A percentile compares a stretch with the other conserved stretches of the same genome.
Conservation (phyloP, 2,329 filamentous ascomycete species). For the Didymella segeticola region DNA sequence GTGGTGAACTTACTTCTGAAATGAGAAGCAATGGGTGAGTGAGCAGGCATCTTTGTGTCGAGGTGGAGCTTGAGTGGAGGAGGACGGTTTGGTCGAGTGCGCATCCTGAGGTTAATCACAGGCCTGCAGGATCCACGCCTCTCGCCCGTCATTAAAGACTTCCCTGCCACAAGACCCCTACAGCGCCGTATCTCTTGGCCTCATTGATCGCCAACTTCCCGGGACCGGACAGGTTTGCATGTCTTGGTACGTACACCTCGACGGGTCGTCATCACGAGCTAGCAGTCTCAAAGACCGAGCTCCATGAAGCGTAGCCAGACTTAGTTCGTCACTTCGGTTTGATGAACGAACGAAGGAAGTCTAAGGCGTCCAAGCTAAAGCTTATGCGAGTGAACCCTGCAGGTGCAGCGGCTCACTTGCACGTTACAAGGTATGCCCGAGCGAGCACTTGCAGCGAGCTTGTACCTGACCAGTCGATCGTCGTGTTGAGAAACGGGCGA, state of each 20-base stretch:
- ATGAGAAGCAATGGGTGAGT: constrained; percentile 44
- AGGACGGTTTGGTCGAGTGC: constrained; percentile 38
- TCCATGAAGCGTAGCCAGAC: constrained; percentile 15
- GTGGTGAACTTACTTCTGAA: constrained; percentile 43
- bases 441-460: constrained; percentile 17
- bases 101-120: constrained; percentile 46
- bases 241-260: constrained; percentile 10
- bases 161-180: constrained; percentile 19
- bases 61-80: constrained; percentile 45
- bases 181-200: constrained; percentile 3
- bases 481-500: constrained; percentile 6
- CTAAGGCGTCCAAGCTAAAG: constrained; percentile 29
- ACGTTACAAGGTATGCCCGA: constrained; percentile 20
- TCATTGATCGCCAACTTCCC: constrained; percentile 1
- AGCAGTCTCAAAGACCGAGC: constrained; percentile 14
- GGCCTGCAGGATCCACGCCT: constrained; percentile 21
- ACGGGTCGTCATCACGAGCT: background rate
- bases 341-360: constrained; percentile 22
- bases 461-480: constrained; percentile 13
- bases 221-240: constrained; percentile 8
- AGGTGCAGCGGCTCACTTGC: constrained; percentile 20
- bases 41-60: constrained; percentile 39
- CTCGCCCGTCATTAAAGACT: constrained; percentile 16
- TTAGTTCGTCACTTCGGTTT: constrained; percentile 14
- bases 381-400: constrained; percentile 29